Conservation (phyloP, 495 filamentous ascomycete genomes). For the Podospora sp. region DNA sequence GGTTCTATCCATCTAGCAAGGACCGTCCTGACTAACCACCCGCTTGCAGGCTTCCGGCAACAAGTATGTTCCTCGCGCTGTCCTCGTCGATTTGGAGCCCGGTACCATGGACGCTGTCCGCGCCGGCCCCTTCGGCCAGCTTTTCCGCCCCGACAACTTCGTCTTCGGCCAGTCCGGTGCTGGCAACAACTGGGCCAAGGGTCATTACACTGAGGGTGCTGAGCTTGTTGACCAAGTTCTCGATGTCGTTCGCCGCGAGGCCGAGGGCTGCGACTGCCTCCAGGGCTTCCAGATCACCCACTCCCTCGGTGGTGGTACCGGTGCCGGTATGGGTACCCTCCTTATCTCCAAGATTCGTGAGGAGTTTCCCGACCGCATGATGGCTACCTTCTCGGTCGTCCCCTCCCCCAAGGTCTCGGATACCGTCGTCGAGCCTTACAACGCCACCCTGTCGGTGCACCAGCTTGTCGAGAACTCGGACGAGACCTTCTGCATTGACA, state of each 20-base stretch:
- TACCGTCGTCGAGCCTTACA: constrained; percentile 99
- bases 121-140: constrained; percentile 97
- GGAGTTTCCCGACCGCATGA: constrained; percentile 99
- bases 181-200: constrained; percentile 99
- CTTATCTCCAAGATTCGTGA: constrained; percentile 99
- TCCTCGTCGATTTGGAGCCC: constrained; percentile 98
- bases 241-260: constrained; percentile 98
- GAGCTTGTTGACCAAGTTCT: constrained; percentile 98
- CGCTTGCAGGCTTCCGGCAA: constrained; percentile 77
- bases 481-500: constrained; percentile 99
- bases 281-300: constrained; percentile 99
- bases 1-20: background rate
- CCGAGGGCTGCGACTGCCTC: constrained; percentile 98
- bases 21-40: background rate
- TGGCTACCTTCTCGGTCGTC: constrained; percentile 99
- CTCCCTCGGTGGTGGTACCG: constrained; percentile 99
- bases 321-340: constrained; percentile 99
- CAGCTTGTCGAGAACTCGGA: constrained; percentile 99
- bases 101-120: constrained; percentile 99
- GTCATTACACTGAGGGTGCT: constrained; percentile 99
- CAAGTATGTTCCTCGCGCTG: constrained; percentile 99
- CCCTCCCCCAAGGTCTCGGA: constrained; percentile 99
- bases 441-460: constrained; percentile 98
- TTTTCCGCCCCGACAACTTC: constrained; percentile 99
- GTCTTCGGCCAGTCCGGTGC: constrained; percentile 99